phyloP scores from a whole-genome alignment of 1,284 basidiomycete genomes.

The Trametes polyzona region DNA sequence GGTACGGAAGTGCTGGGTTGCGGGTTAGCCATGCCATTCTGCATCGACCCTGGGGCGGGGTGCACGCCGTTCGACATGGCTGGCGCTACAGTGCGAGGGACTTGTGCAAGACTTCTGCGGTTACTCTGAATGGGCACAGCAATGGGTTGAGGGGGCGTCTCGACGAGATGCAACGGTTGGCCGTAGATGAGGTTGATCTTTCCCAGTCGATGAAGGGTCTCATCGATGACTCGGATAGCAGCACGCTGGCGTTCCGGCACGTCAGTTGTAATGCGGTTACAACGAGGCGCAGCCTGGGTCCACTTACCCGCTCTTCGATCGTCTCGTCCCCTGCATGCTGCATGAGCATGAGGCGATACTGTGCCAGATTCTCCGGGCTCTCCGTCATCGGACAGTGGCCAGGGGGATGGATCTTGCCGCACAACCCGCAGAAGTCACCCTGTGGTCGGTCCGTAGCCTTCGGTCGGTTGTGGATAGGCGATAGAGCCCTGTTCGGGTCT shows the following conservation, averaged over 20 bases:
- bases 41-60: slow-evolving; percentile 12
- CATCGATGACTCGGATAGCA: slow-evolving; percentile 69
- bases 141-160: slow-evolving; percentile 27
- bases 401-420: slow-evolving; percentile 51
- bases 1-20: background rate
- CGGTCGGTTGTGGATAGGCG: slow-evolving; percentile 23
- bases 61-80: background rate
- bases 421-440: slow-evolving; percentile 58
- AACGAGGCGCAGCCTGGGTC: background rate
- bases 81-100: background rate
- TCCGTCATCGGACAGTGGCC: slow-evolving; percentile 67
- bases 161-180: slow-evolving; percentile 62
- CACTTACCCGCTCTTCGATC: slow-evolving; percentile 61
- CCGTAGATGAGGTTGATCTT: slow-evolving; percentile 57
- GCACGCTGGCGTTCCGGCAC: slow-evolving; percentile 46
- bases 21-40: slow-evolving; percentile 3
- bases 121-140: slow-evolving; percentile 13
- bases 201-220: slow-evolving; percentile 56
- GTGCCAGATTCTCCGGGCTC: slow-evolving; percentile 63
- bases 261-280: slow-evolving; percentile 1
- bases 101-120: slow-evolving; percentile 11
- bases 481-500: slow-evolving; percentile 14
- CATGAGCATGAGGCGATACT: slow-evolving; percentile 69
- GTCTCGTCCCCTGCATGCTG: slow-evolving; percentile 64
- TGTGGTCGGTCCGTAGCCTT: slow-evolving; percentile 19